These are phyloP conservation scores for Dactylis glomerata DNA, from an alignment of 176 grass and related monocot genomes.

Conservation along the genomic window DNA sequence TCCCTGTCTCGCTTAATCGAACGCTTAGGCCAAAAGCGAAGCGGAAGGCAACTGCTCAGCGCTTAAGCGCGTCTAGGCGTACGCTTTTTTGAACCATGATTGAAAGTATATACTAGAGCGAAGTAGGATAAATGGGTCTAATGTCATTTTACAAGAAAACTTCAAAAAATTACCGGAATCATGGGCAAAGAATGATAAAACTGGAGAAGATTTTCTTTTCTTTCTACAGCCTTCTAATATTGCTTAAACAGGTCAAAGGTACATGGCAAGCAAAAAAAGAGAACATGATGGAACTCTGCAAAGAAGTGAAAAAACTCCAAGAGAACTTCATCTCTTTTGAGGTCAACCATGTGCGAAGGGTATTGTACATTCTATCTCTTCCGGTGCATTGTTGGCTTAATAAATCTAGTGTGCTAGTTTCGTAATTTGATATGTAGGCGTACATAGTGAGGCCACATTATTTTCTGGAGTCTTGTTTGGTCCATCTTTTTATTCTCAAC, in stretches of 20 bases:
- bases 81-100: too few relatives aligned
- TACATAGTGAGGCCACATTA: neutral
- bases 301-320: slow-evolving; percentile 53
- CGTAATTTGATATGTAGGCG: neutral
- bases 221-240: slow-evolving; percentile 6
- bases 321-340: slow-evolving; percentile 47
- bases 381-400: neutral
- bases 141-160: neutral
- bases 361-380: slow-evolving; percentile 24
- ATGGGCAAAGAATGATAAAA: neutral
- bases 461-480: neutral
- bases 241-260: slow-evolving; percentile 41
- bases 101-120: neutral
- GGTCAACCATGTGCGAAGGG: slow-evolving; percentile 50
- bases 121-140: neutral
- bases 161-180: neutral
- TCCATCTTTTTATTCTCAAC: neutral
- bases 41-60: too few relatives aligned
- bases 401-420: neutral
- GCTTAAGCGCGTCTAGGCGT: too few relatives aligned
- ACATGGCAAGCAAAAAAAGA: slow-evolving; percentile 50
- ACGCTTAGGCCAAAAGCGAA: too few relatives aligned
- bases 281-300: slow-evolving; percentile 55
- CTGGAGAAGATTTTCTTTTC: neutral
- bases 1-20: too few relatives aligned